Evolutionary conservation across 805 yeast genomes (phyloP).

Genomic region (Wickerhamiella azyma): DNA sequence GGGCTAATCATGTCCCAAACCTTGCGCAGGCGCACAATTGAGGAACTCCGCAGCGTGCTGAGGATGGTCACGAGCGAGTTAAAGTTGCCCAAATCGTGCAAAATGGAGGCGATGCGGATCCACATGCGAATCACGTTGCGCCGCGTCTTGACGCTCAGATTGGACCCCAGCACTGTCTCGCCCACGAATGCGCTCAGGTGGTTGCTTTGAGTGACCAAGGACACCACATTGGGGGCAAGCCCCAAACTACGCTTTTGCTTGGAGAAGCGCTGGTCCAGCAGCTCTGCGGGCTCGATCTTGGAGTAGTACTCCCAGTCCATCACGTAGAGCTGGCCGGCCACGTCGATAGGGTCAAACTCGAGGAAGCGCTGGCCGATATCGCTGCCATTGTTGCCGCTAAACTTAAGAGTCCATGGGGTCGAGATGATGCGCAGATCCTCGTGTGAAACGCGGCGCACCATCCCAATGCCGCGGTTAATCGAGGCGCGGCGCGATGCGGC

Average conservation of each 20-base stretch:
- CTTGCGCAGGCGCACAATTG: slow-evolving; percentile 24
- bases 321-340: slow-evolving; percentile 26
- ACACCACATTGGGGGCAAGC: slow-evolving; percentile 23
- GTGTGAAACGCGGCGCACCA: slow-evolving; percentile 8
- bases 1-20: slow-evolving; percentile 25
- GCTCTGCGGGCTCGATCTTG: slow-evolving; percentile 22
- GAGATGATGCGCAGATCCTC: slow-evolving; percentile 9
- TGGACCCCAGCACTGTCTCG: slow-evolving; percentile 23
- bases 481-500: slow-evolving; percentile 4
- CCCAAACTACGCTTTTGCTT: slow-evolving; percentile 21
- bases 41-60: slow-evolving; percentile 25
- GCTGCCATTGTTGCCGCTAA: slow-evolving; percentile 4
- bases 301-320: slow-evolving; percentile 24
- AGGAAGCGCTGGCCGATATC: slow-evolving; percentile 10
- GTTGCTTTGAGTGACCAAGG: slow-evolving; percentile 22
- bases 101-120: slow-evolving; percentile 26
- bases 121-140: slow-evolving; percentile 25
- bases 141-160: slow-evolving; percentile 21
- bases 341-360: slow-evolving; percentile 23
- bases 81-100: slow-evolving; percentile 23
- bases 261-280: slow-evolving; percentile 26
- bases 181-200: slow-evolving; percentile 27
- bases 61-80: slow-evolving; percentile 25
- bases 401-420: slow-evolving; percentile 8
- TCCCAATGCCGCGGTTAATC: slow-evolving; percentile 5